Base-by-base conservation (phyloP, 1,284 basidiomycete genomes). In the Laetiporus sulphureus region DNA sequence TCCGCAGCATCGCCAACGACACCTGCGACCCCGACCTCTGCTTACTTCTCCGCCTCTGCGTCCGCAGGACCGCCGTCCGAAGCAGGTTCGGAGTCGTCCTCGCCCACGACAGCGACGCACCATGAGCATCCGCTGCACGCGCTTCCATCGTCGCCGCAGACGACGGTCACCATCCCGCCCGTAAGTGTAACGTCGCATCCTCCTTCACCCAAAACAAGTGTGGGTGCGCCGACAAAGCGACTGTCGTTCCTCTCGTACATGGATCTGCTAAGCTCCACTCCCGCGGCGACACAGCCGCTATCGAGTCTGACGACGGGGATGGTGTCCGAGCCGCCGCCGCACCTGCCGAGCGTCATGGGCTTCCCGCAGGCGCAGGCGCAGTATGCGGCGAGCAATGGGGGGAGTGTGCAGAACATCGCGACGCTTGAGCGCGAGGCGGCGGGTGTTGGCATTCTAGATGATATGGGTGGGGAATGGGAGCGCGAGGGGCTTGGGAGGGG, bases 171-270 rank as follows among this genome's bases (percentile, higher is more conserved):
- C 63, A 71, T 46, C 46, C 49, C 48, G 47, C n/a, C n/a, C n/a
- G 49, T 61, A 11, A 49, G 54, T 1, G 50, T 51, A 37, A 21
- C 48, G 51, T 46, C 60, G 25, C 77, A 66, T 48, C 77, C 68
- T 24, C 80, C 75, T 23, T 84, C 71, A 20, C 81, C 79, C 3
- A 69, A 69, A 8, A 59, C 54, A 2, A 64, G 67, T 37, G 68
- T 13, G 25, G 25, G 25, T 13, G 25, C 69, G 31, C n/a, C n/a
- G n/a, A n/a, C n/a, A n/a, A 80, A 90, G 54, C 78, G 84, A 1
- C 73, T 93, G 22, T 89, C 85, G 0, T 92, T 91, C 69, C 75
- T 92, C 61, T 85, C 86, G 2, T 91, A 91, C 61, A 77, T 81
- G 30, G 90, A 93, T 59, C 72, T 92, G 4, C 75, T 92, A 30